Base-by-base conservation (phyloP, 768 basidiomycete species). In the Rubroboletus pulcherrimus region DNA sequence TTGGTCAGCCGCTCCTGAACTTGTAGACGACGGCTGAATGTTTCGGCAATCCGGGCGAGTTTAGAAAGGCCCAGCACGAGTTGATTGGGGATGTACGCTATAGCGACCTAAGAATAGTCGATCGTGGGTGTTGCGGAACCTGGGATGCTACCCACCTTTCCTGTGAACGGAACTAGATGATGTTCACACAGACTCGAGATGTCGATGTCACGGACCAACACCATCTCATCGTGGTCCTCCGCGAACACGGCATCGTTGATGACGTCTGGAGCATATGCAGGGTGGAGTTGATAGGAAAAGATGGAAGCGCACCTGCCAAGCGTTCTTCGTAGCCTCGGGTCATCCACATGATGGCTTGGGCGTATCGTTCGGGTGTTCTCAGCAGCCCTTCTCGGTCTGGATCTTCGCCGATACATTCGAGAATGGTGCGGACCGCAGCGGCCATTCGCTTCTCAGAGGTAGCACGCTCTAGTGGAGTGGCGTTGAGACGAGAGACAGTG, bases 201-300 rank as follows among this genome's bases (percentile, higher is more conserved):
- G 69, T 97, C 92, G 65, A 99, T 98, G 70, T 99, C 95, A 56
- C 91, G 85, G 53, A 99, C 96, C 56, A 99, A 84, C 40, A 99
- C 97, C 93, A 99, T 96, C 73, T 99, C 97, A 66, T 98, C 97
- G 76, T 99, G 97, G 73, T 99, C 93, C 73, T 99, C 97, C 42
- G 93, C 88, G 69, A 99, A 99, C 38, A 99, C 85, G 55, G 97
- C 97, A 78, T 96, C 92, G 74, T 98, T 98, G 60, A 98, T 97
- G 65, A 98, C 95, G 71, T 99, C 97, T 93, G 68, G 39, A 61
- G 51, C 48, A 29, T 35, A 30, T 61, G 52, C 24, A 66, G 58
- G 56, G 56, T 47, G 37, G 38, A 54, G 34, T 26, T 34, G 55
- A 51, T 38, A 49, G 49, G 47, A 56, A 34, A 54, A 54, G 66